These are phyloP conservation scores for Lactarius psammicola DNA, from an alignment of 768 basidiomycete species.

Conservation along the genomic window DNA sequence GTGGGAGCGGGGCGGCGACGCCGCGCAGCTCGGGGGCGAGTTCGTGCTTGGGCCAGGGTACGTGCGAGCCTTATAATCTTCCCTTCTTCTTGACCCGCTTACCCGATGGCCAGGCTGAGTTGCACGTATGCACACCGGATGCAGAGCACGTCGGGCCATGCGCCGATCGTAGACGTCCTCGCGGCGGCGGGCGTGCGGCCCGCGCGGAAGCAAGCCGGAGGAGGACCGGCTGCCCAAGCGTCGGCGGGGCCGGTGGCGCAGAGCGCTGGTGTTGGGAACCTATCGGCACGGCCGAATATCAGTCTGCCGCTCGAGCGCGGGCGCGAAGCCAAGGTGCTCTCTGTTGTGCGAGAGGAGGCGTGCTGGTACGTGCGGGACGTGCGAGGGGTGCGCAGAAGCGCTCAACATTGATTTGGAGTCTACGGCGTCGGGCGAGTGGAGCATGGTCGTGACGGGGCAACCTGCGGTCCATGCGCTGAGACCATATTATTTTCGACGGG, in stretches of 20 bases:
- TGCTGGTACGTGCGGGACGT: constrained; percentile 15
- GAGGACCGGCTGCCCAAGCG: background rate
- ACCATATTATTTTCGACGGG: background rate
- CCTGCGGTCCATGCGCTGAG: constrained; percentile 3
- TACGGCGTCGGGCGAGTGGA: constrained; percentile 28
- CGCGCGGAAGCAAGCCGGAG: constrained; percentile 2
- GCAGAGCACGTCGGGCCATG: constrained; percentile 71
- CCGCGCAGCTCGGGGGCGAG: constrained; percentile 84
- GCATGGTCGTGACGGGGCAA: constrained; percentile 20
- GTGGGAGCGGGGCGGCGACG: constrained; percentile 76
- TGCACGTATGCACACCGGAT: constrained; percentile 84
- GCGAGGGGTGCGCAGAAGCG: constrained; percentile 17
- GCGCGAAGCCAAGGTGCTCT: constrained; percentile 25
- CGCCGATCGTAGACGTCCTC: constrained; percentile 67
- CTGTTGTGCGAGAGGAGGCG: constrained; percentile 28
- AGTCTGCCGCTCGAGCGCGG: constrained; percentile 16
- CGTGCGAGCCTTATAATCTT: constrained; percentile 21
- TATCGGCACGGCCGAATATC: background rate
- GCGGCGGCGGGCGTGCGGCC: constrained; percentile 53
- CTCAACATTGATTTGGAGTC: constrained; percentile 24
- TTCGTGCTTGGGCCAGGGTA: constrained; percentile 72
- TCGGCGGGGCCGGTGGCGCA: background rate
- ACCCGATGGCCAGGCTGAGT: constrained; percentile 45
- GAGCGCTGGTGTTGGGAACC: background rate
- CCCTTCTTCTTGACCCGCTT: background rate